Conservation (phyloP, 768 basidiomycete genomes). For the Trametes punicea region DNA sequence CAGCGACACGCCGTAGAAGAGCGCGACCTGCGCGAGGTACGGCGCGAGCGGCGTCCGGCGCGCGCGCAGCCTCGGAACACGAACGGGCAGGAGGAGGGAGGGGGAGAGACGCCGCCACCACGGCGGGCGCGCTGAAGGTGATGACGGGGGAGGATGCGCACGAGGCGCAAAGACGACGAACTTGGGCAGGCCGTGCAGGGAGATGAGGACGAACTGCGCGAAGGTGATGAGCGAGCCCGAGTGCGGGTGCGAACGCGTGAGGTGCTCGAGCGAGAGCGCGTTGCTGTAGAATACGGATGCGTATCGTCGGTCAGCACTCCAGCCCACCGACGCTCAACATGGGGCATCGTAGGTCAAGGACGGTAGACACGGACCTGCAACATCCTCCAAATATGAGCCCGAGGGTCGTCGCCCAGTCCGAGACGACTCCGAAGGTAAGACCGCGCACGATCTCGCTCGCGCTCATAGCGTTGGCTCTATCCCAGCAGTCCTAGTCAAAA, state of each 20-base stretch:
- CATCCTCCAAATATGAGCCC: constrained; percentile 87
- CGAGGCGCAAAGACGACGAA: constrained; percentile 40
- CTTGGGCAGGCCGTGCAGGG: constrained; percentile 66
- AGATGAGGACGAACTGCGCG: constrained; percentile 77
- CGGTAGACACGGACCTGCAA: constrained; percentile 53
- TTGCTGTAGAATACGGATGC: constrained; percentile 52
- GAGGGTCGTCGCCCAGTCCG: constrained; percentile 62
- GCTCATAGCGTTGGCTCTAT: not conserved
- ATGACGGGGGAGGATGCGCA: not conserved
- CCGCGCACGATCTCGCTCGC: constrained; percentile 9
- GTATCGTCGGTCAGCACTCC: not conserved
- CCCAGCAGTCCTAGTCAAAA: too few relatives aligned
- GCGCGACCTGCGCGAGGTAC: constrained; percentile 75
- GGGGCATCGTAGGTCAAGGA: constrained; percentile 21
- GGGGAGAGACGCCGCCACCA: not conserved
- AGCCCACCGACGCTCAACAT: not conserved
- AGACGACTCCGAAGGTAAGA: constrained; percentile 20
- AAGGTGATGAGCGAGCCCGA: constrained; percentile 85
- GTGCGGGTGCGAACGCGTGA: constrained; percentile 65
- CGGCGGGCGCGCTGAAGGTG: not conserved
- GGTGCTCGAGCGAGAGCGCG: constrained; percentile 71
- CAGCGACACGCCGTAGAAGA: constrained; percentile 77
- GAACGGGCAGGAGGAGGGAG: too few relatives aligned
- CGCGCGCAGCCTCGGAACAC: constrained; percentile 53
- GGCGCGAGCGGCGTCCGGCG: constrained; percentile 67